phyloP scores from a whole-genome alignment of 75 land plant species.

The Pinus tabuliformis region DNA sequence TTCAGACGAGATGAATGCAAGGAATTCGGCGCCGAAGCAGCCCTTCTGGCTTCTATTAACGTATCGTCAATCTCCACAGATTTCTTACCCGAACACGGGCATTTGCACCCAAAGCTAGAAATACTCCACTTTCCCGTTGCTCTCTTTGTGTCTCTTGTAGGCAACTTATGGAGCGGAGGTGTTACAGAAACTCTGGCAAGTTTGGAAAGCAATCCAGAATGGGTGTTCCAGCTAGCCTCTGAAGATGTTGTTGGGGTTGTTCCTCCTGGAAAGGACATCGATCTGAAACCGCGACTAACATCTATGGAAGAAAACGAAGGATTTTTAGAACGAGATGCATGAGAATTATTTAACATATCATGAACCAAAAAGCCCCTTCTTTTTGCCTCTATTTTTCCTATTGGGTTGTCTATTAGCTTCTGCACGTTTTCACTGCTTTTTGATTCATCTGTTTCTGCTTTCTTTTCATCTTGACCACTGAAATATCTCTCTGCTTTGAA shows the following conservation, averaged over 20 bases:
- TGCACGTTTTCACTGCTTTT: not conserved
- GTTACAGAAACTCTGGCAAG: too few species aligned
- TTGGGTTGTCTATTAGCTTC: not conserved
- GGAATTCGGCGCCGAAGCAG: not conserved
- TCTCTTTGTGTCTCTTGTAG: not conserved
- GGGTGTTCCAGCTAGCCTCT: slow-evolving; percentile 12
- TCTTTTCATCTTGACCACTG: not conserved
- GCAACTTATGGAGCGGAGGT: not conserved
- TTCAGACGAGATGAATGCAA: not conserved
- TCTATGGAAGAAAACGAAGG: not conserved
- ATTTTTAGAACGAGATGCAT: not conserved
- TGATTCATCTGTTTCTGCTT: not conserved
- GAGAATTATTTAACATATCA: not conserved
- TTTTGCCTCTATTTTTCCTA: not conserved
- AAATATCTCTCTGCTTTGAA: slow-evolving; percentile 8
- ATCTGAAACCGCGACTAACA: not conserved
- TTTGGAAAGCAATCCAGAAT: slow-evolving; percentile 1
- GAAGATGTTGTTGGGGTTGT: not conserved
- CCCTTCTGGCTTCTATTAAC: not conserved
- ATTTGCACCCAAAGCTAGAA: not conserved
- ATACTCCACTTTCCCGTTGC: not conserved
- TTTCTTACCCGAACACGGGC: not conserved
- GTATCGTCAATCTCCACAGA: not conserved
- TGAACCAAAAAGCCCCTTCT: not conserved
- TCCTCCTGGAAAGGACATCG: not conserved